A percentile compares a stretch with the other conserved stretches of the same genome.
These are phyloP conservation scores for Miscanthus lutarioriparius DNA, from an alignment of 176 grass and related monocot species.

Conservation along the genomic window DNA sequence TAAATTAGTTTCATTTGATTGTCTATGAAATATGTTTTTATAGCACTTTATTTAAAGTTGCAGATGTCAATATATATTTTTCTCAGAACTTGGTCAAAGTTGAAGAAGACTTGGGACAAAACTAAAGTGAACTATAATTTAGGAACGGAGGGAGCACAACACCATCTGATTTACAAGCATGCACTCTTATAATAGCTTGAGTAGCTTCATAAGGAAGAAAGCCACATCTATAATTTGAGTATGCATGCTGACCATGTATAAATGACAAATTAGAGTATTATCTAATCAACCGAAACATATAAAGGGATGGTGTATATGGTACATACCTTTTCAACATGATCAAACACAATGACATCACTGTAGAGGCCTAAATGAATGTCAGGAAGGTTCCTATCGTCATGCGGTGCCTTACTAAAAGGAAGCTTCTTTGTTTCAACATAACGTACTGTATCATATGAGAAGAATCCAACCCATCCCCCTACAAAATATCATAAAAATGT, in stretches of 20 bases:
- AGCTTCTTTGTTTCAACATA: slow-evolving; percentile 96
- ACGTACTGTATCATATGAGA: slow-evolving; percentile 92
- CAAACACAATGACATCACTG: slow-evolving; percentile 79
- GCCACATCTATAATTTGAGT: background rate
- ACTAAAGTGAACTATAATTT: background rate
- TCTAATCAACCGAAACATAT: background rate
- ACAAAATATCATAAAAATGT: background rate
- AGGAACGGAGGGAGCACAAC: background rate
- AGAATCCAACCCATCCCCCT: slow-evolving; percentile 96
- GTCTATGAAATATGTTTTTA: background rate
- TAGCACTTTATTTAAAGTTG: no score
- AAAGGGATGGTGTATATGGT: background rate
- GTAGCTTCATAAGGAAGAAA: background rate
- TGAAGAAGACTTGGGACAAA: no score
- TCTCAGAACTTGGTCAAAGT: no score
- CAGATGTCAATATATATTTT: no score
- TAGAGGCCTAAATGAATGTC: slow-evolving; percentile 94
- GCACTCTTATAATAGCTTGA: background rate
- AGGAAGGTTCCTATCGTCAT: slow-evolving; percentile 79
- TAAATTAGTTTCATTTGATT: background rate
- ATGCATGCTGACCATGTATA: background rate
- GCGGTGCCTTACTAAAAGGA: slow-evolving; percentile 67
- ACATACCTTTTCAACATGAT: slow-evolving; percentile 85
- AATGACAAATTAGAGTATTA: background rate
- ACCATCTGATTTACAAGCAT: background rate